Percentiles rank a stretch among this genome's conserved stretches.
Conservation (phyloP, 768 basidiomycete species). For the Wakefieldia striispora region DNA sequence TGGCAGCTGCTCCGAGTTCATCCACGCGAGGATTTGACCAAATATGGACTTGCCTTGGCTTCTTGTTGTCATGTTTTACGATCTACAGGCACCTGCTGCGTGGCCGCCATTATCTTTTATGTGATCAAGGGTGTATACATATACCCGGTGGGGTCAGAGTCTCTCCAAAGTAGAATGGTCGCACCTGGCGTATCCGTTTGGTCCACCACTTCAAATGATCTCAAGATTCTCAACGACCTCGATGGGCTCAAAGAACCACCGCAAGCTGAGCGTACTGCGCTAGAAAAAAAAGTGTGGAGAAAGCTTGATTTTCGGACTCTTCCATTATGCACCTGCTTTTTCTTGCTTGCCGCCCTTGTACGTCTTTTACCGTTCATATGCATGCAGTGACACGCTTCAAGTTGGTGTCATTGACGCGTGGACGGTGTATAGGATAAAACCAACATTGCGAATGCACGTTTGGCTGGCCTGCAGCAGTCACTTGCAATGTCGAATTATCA, state of each 20-base stretch:
- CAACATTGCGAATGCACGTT: constrained; percentile 59
- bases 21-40: too few relatives aligned
- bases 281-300: constrained; percentile 44
- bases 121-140: too few relatives aligned
- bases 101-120: too few relatives aligned
- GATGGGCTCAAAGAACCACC: constrained; percentile 1
- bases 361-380: constrained; percentile 12
- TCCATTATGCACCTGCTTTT: constrained; percentile 49
- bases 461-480: constrained; percentile 57
- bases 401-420: not conserved
- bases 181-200: too few relatives aligned
- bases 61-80: too few relatives aligned
- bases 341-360: constrained; percentile 51
- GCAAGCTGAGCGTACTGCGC: constrained; percentile 3
- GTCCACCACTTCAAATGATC: too few relatives aligned
- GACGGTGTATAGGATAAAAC: constrained; percentile 29
- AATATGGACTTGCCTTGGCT: too few relatives aligned
- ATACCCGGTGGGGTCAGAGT: too few relatives aligned
- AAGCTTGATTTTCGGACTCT: constrained; percentile 49
- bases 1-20: too few relatives aligned
- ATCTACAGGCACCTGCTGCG: too few relatives aligned
- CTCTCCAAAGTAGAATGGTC: too few relatives aligned
- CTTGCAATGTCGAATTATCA: constrained; percentile 35
- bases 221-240: not conserved
- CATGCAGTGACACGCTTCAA: too few relatives aligned